Percentiles rank a stretch among this genome's conserved stretches.
phyloP scores from a whole-genome alignment of 108 stramenopile genomes.

The Discostella stelligeroides region DNA sequence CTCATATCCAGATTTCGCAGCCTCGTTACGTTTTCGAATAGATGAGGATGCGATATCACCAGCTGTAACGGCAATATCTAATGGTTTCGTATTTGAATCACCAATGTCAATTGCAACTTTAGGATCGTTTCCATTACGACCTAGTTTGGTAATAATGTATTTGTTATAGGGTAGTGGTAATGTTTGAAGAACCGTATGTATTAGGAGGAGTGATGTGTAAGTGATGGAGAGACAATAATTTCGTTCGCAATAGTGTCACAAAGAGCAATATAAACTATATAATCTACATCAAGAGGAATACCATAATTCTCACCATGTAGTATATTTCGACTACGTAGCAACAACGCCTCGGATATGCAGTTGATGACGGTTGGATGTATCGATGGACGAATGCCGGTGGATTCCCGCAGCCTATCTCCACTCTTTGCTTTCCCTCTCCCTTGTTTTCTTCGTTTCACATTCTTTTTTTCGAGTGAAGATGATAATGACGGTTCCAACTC shows the following conservation, averaged over 20 bases:
- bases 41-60: constrained; percentile 63
- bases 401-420: constrained; percentile 67
- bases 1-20: constrained; percentile 50
- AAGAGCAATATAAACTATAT: too few species aligned
- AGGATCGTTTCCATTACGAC: background rate
- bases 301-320: background rate
- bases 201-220: too few species aligned
- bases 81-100: constrained; percentile 30
- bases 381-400: constrained; percentile 81
- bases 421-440: background rate
- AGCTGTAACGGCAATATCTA: constrained; percentile 68
- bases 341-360: constrained; percentile 73
- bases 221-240: too few species aligned
- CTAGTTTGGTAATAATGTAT: too few species aligned
- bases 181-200: too few species aligned
- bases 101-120: constrained; percentile 31
- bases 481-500: too few species aligned
- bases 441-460: too few species aligned
- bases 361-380: constrained; percentile 88
- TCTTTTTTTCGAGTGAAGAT: too few species aligned
- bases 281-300: background rate
- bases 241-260: too few species aligned
- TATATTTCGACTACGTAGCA: constrained; percentile 38
- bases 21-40: constrained; percentile 58
- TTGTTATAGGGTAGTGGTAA: too few species aligned